Percentiles rank a stretch among this genome's conserved stretches.
These are phyloP conservation scores for Dipodascopsis tothii DNA, from an alignment of 805 yeast species.

Conservation along the genomic window DNA sequence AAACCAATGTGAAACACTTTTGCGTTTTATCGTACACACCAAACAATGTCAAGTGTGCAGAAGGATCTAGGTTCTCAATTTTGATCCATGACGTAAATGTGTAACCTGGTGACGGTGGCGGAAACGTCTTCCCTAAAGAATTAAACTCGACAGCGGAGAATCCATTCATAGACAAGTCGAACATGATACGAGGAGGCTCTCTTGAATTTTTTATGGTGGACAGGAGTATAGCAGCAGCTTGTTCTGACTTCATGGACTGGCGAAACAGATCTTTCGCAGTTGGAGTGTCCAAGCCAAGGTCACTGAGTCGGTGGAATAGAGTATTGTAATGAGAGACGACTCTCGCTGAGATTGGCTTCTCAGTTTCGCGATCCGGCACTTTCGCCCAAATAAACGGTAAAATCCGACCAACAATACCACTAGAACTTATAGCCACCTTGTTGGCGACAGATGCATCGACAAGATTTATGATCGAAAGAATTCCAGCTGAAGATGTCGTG, in stretches of 20 bases:
- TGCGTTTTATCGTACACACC: conserved; percentile 22
- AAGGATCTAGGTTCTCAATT: conserved; percentile 18
- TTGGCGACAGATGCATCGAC: conserved; percentile 9
- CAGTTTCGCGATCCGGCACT: too few species aligned
- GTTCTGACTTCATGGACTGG: conserved; percentile 10
- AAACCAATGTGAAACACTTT: conserved; percentile 20
- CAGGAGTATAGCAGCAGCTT: conserved; percentile 7
- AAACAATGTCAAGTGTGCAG: conserved; percentile 19
- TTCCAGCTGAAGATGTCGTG: conserved; percentile 13
- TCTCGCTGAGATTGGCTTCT: background rate
- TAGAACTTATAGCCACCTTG: conserved; percentile 9
- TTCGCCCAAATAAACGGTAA: conserved; percentile 11
- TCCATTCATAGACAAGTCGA: conserved; percentile 18
- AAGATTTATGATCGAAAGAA: conserved; percentile 7
- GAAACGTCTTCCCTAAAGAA: conserved; percentile 17
- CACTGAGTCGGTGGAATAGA: conserved; percentile 9
- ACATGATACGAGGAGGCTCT: conserved; percentile 18
- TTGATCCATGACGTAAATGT: conserved; percentile 23
- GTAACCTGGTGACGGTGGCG: conserved; percentile 17
- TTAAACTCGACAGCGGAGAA: conserved; percentile 16
- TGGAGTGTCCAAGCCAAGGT: conserved; percentile 15
- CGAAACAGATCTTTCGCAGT: conserved; percentile 14
- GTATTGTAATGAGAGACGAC: background rate
- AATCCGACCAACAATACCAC: conserved; percentile 9
- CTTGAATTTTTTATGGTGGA: conserved; percentile 12